Evolutionary conservation across 306 rosid species (phyloP).

Genomic region (Trifolium fragiferum): DNA sequence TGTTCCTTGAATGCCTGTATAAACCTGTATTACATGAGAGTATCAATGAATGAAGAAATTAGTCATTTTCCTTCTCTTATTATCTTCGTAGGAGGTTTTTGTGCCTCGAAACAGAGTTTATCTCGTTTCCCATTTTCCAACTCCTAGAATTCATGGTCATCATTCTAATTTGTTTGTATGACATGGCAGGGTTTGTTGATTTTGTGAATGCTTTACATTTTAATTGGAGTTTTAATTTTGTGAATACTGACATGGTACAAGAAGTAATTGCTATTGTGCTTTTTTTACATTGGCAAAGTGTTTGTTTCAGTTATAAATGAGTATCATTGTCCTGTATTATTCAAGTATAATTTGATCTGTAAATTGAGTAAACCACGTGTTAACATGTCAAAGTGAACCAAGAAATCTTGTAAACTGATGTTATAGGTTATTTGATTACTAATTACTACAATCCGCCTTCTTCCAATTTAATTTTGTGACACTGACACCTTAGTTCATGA

Average conservation of each 20-base stretch:
- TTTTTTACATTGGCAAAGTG: neutral
- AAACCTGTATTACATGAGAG: neutral
- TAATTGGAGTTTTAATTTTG: constrained; percentile 12
- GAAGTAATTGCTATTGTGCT: constrained; percentile 1
- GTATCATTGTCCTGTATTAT: neutral
- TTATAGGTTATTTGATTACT: constrained; percentile 13
- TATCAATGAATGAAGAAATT: neutral
- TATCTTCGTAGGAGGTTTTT: neutral
- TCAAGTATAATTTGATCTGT: constrained; percentile 10
- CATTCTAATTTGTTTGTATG: constrained; percentile 8
- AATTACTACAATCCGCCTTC: neutral
- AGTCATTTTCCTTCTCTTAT: neutral
- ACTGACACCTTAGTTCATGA: neutral
- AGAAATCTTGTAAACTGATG: constrained; percentile 28
- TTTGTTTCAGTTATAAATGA: neutral
- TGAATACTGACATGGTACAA: neutral
- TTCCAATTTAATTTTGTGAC: constrained; percentile 9
- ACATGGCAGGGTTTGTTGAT: neutral
- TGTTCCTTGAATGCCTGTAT: neutral
- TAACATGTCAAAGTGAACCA: neutral
- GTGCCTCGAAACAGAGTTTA: neutral
- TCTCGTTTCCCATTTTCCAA: neutral
- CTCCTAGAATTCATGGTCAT: neutral
- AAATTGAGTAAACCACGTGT: constrained; percentile 13
- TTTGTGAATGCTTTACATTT: constrained; percentile 27